phyloP scores from a whole-genome alignment of 441 rosid species.

The Flueggea neowawraea region DNA sequence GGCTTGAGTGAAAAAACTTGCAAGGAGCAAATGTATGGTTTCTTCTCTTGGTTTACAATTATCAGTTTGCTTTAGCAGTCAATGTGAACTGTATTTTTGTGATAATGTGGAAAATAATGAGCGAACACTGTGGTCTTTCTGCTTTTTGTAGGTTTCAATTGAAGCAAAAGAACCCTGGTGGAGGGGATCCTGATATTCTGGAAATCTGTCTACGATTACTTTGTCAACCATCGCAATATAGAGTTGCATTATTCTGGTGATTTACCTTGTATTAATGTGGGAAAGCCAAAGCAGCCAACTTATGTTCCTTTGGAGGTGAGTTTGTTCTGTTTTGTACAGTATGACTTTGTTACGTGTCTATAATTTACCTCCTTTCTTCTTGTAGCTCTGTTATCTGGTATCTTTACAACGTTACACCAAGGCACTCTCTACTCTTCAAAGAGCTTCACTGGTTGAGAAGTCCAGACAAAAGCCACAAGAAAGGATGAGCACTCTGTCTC shows the following conservation, averaged over 20 bases:
- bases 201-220: slow-evolving; percentile 67
- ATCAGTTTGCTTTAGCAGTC: not conserved
- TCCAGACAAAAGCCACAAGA: slow-evolving; percentile 92
- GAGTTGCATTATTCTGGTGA: slow-evolving; percentile 60
- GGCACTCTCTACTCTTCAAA: slow-evolving; percentile 53
- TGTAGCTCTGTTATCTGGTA: slow-evolving; percentile 63
- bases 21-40: slow-evolving; percentile 46
- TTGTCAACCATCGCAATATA: slow-evolving; percentile 44
- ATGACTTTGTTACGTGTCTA: not conserved
- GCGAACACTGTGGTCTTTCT: not conserved
- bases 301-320: slow-evolving; percentile 71
- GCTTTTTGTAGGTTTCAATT: slow-evolving; percentile 45
- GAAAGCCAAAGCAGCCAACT: slow-evolving; percentile 83
- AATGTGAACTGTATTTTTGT: not conserved
- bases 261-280: slow-evolving; percentile 78
- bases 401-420: slow-evolving; percentile 83
- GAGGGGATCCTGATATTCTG: slow-evolving; percentile 27
- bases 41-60: not conserved
- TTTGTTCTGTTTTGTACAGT: not conserved
- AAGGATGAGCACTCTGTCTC: slow-evolving; percentile 60
- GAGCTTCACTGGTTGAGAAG: slow-evolving; percentile 80
- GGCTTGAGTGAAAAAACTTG: slow-evolving; percentile 67
- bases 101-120: not conserved
- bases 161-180: slow-evolving; percentile 27
- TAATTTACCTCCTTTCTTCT: not conserved